phyloP scores from a whole-genome alignment of 345 rosid species.

The Cochlearia excelsa region DNA sequence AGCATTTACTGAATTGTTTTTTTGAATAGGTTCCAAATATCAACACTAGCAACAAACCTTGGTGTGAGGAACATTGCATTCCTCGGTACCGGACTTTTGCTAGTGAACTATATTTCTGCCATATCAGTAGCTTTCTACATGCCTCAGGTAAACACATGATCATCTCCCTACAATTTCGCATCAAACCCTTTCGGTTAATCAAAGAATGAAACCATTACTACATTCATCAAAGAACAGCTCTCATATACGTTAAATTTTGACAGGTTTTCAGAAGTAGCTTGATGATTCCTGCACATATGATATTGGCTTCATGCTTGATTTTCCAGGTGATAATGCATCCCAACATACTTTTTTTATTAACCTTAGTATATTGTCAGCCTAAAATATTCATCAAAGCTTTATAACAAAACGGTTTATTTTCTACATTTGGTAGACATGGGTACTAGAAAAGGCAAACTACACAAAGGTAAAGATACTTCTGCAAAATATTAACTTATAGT shows the following conservation, averaged over 20 bases:
- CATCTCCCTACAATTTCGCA: constrained; percentile 21
- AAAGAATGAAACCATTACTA: not conserved
- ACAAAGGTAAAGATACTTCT: constrained; percentile 53
- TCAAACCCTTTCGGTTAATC: constrained; percentile 12
- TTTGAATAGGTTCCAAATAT: constrained; percentile 71
- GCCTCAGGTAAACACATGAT: constrained; percentile 72
- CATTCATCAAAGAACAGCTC: not conserved
- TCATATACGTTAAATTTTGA: constrained; percentile 13
- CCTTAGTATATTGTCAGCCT: too few species aligned
- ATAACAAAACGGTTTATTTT: constrained; percentile 11
- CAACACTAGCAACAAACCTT: constrained; percentile 87
- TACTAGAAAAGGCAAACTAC: constrained; percentile 72
- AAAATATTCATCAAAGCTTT: not conserved
- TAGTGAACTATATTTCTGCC: constrained; percentile 75
- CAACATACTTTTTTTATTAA: not conserved
- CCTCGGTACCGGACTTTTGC: constrained; percentile 80
- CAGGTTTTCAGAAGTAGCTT: constrained; percentile 76
- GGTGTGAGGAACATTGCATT: constrained; percentile 94
- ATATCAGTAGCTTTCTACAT: constrained; percentile 70
- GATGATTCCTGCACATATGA: constrained; percentile 76
- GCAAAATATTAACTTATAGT: not conserved
- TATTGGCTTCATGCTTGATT: constrained; percentile 67
- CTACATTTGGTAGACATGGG: constrained; percentile 54
- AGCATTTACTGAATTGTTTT: constrained; percentile 68
- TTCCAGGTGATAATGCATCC: constrained; percentile 59